These are phyloP conservation scores for Achlya hypogyna DNA, from an alignment of 352 stramenopile genomes.

Conservation along the genomic window DNA sequence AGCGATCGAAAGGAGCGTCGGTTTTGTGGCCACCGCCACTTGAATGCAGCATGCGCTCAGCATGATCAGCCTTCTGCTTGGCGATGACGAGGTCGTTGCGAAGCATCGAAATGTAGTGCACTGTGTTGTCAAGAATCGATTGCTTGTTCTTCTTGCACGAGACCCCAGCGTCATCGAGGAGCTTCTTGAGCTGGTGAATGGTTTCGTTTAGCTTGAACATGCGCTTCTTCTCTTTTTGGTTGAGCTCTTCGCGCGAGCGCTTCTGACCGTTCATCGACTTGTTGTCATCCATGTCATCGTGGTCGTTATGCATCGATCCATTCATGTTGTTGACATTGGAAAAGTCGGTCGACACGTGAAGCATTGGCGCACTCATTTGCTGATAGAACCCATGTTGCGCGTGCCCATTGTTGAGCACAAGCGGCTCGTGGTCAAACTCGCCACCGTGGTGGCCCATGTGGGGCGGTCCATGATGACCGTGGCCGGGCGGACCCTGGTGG, in stretches of 20 bases:
- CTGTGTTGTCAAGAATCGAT: conserved; percentile 57
- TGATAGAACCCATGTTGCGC: conserved; percentile 46
- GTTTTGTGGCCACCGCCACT: conserved; percentile 24
- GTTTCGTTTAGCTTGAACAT: conserved; percentile 86
- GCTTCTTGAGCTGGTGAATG: conserved; percentile 64
- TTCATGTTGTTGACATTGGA: conserved; percentile 21
- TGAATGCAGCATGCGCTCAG: conserved; percentile 36
- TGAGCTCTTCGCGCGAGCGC: conserved; percentile 68
- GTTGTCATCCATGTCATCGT: conserved; percentile 31
- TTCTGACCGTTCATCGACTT: conserved; percentile 23
- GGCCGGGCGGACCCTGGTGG: conserved; percentile 29
- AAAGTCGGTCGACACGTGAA: conserved; percentile 57
- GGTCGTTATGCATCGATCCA: conserved; percentile 25
- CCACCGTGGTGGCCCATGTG: conserved; percentile 27
- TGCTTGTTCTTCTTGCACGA: conserved; percentile 79
- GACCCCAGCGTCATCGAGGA: conserved; percentile 41
- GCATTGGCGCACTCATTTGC: conserved; percentile 47
- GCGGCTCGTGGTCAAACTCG: conserved; percentile 58
- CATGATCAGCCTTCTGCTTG: conserved; percentile 30
- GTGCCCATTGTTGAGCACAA: conserved; percentile 59
- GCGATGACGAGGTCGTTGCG: conserved; percentile 26
- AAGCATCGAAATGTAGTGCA: conserved; percentile 63
- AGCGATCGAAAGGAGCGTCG: conserved; percentile 38
- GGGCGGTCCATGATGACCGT: conserved; percentile 25
- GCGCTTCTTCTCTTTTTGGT: conserved; percentile 82